phyloP scores from a whole-genome alignment of 805 yeast species.

The Candida ulmi region DNA sequence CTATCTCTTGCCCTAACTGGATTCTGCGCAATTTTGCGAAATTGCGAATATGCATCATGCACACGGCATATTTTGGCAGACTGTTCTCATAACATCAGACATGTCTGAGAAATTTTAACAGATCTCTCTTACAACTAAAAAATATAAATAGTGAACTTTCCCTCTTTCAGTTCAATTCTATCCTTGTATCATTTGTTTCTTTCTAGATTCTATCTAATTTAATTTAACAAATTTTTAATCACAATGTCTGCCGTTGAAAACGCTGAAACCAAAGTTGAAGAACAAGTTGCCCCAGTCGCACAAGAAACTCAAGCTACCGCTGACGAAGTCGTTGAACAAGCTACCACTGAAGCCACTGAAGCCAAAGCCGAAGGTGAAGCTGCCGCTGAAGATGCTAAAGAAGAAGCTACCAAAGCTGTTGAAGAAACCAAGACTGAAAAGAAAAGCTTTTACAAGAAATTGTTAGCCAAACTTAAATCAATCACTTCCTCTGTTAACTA shows the following conservation, averaged over 20 bases:
- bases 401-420: conserved; percentile 2
- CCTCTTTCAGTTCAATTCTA: background rate
- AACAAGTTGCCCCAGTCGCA: conserved; percentile 4
- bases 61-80: background rate
- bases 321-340: conserved; percentile 5
- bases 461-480: conserved; percentile 18
- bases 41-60: background rate
- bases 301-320: conserved; percentile 5
- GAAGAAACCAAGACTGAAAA: conserved; percentile 15
- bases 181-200: background rate
- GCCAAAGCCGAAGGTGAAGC: conserved; percentile 3
- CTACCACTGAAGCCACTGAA: background rate
- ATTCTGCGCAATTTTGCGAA: background rate
- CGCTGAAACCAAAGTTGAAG: conserved; percentile 13
- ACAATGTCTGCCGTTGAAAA: conserved; percentile 17
- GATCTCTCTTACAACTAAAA: too few relatives aligned
- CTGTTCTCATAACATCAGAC: background rate
- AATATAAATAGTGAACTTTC: background rate
- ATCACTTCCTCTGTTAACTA: conserved; percentile 10
- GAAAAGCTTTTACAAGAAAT: conserved; percentile 20
- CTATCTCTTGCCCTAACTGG: background rate
- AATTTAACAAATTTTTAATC: background rate
- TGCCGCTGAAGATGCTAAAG: conserved; percentile 6
- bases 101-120: background rate
- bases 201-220: background rate